Evolutionary conservation across 1,284 basidiomycete genomes (phyloP).

Genomic region (Pseudozyma sp.): DNA sequence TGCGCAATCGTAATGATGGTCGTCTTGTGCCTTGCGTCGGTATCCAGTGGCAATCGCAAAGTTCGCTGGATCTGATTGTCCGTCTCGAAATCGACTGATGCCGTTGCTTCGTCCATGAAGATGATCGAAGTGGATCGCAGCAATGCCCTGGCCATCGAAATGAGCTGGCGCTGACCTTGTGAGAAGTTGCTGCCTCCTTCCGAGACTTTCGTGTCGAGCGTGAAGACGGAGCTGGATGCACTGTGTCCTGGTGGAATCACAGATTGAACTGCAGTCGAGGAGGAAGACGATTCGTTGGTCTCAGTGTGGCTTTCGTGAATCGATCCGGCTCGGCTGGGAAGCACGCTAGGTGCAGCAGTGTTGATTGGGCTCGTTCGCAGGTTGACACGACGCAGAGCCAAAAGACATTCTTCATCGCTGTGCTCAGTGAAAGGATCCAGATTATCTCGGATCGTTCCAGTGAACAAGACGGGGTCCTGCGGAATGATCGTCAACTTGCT

Average conservation of each 20-base stretch:
- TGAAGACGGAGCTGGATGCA: constrained; percentile 22
- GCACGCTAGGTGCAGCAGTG: constrained; percentile 27
- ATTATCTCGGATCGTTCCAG: constrained; percentile 57
- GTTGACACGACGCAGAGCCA: constrained; percentile 44
- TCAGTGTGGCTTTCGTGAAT: constrained; percentile 15
- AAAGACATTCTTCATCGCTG: constrained; percentile 48
- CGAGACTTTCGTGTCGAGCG: constrained; percentile 52
- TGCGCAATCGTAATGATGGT: constrained; percentile 88
- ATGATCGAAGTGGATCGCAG: constrained; percentile 59
- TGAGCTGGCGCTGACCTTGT: constrained; percentile 64
- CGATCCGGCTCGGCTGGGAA: constrained; percentile 25
- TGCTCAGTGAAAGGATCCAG: constrained; percentile 59
- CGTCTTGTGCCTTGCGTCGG: constrained; percentile 60
- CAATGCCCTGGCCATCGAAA: constrained; percentile 65
- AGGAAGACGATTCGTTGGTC: constrained; percentile 12
- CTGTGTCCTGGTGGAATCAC: neutral
- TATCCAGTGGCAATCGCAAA: constrained; percentile 73
- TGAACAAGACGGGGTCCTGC: constrained; percentile 63
- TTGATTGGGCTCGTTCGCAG: constrained; percentile 31
- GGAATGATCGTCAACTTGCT: constrained; percentile 73
- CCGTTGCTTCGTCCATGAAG: constrained; percentile 67
- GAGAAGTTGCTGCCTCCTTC: constrained; percentile 66
- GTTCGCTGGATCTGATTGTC: constrained; percentile 76
- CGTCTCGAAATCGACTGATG: constrained; percentile 63
- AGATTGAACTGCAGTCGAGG: constrained; percentile 26